These are phyloP conservation scores for Phytophthora pseudosyringae DNA, from an alignment of 352 stramenopile genomes.

Conservation along the genomic window DNA sequence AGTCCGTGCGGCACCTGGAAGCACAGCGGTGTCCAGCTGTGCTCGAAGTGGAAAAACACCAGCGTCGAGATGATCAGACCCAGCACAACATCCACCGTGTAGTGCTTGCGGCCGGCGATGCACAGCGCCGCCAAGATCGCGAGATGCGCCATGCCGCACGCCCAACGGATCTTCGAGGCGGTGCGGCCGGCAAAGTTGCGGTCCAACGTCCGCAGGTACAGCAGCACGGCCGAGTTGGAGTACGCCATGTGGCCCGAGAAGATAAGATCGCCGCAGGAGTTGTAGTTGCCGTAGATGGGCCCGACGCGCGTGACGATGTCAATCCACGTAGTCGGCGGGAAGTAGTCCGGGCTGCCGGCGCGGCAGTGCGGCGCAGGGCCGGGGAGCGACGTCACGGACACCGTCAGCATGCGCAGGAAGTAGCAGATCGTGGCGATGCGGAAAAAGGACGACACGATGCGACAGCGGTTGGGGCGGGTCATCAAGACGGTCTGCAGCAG, in stretches of 20 bases:
- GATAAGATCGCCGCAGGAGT: conserved; percentile 79
- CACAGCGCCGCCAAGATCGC: conserved; percentile 56
- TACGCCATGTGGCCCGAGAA: conserved; percentile 84
- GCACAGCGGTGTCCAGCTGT: conserved; percentile 69
- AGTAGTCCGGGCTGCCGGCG: conserved; percentile 54
- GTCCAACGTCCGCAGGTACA: conserved; percentile 71
- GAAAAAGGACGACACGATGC: conserved; percentile 68
- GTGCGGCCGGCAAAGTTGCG: conserved; percentile 48
- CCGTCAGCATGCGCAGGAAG: conserved; percentile 69
- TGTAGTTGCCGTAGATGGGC: conserved; percentile 78
- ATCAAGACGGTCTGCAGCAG: conserved; percentile 60
- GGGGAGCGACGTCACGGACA: conserved; percentile 72
- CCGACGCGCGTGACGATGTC: conserved; percentile 78
- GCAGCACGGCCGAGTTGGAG: conserved; percentile 68
- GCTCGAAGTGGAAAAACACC: conserved; percentile 84
- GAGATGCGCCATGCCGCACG: conserved; percentile 60
- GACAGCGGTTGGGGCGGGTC: conserved; percentile 54
- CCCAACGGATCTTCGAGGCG: conserved; percentile 60
- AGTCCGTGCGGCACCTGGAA: conserved; percentile 45
- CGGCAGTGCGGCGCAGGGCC: conserved; percentile 75
- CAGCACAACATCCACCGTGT: conserved; percentile 82
- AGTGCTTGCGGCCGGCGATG: conserved; percentile 76
- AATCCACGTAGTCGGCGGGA: conserved; percentile 68
- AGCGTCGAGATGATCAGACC: conserved; percentile 67
- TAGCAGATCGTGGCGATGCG: conserved; percentile 75